A percentile compares a stretch with the other conserved stretches of the same genome.
phyloP scores from a whole-genome alignment of 148 eudicot species.

The Dysphania ambrosioides region DNA sequence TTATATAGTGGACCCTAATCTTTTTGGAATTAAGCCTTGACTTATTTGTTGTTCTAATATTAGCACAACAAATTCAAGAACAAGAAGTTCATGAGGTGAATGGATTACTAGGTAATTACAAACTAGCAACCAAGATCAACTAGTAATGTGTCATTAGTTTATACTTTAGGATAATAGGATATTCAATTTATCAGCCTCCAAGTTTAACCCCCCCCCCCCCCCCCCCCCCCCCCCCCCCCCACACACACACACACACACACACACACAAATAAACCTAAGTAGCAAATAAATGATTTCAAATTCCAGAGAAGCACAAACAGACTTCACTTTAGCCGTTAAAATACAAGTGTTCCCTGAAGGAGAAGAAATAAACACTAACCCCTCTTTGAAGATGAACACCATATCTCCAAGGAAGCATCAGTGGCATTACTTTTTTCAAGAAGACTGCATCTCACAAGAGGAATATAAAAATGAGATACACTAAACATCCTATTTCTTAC shows the following conservation, averaged over 20 bases:
- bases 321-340: not conserved
- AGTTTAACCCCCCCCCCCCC: too few relatives aligned
- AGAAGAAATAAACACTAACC: conserved; percentile 41
- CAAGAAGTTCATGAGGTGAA: too few relatives aligned
- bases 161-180: not conserved
- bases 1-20: too few relatives aligned
- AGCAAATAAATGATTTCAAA: not conserved
- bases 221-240: too few relatives aligned
- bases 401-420: conserved; percentile 96
- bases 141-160: not conserved
- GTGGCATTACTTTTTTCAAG: conserved; percentile 70
- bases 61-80: too few relatives aligned
- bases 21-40: too few relatives aligned
- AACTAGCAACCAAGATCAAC: not conserved
- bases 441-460: conserved; percentile 48
- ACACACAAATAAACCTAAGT: conserved; percentile 1
- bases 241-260: too few relatives aligned
- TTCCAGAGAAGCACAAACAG: conserved; percentile 1
- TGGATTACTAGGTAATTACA: too few relatives aligned
- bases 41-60: not conserved
- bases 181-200: not conserved
- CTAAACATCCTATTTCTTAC: not conserved
- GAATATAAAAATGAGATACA: not conserved
- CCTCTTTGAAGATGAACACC: conserved; percentile 90
- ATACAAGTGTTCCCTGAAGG: not conserved